A percentile compares a stretch with the other conserved stretches of the same genome.
These are phyloP conservation scores for Aaosphaeria arxii DNA, from an alignment of 2,329 filamentous ascomycete genomes.

Conservation along the genomic window DNA sequence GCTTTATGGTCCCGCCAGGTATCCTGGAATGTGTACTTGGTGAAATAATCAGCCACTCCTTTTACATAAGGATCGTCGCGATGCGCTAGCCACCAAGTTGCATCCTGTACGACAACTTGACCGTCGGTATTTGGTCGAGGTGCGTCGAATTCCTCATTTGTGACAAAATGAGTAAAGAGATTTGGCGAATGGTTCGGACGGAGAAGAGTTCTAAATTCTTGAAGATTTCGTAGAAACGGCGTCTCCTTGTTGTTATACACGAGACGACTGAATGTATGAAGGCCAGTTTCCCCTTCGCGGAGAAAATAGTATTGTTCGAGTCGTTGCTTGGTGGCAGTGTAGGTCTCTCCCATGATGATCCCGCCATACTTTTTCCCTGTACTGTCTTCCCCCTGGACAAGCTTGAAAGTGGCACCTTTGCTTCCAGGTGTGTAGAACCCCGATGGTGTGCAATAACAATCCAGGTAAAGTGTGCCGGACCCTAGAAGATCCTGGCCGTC, in stretches of 20 bases:
- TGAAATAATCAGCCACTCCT: constrained; percentile 60
- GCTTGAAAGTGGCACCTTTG: constrained; percentile 47
- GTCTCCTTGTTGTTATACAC: constrained; percentile 58
- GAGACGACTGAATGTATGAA: constrained; percentile 61
- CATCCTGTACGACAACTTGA: constrained; percentile 56
- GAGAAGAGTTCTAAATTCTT: constrained; percentile 62
- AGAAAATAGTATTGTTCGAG: constrained; percentile 66
- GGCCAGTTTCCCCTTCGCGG: constrained; percentile 59
- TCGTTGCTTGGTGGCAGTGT: constrained; percentile 55
- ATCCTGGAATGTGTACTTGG: constrained; percentile 63
- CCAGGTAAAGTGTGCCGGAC: constrained; percentile 55
- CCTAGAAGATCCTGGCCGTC: constrained; percentile 36
- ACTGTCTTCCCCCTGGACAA: constrained; percentile 48
- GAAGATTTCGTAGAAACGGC: constrained; percentile 56
- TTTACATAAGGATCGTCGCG: constrained; percentile 55
- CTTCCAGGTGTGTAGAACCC: constrained; percentile 60
- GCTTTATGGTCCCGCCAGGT: constrained; percentile 58
- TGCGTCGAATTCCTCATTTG: constrained; percentile 54
- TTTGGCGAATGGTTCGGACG: constrained; percentile 50
- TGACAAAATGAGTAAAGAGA: constrained; percentile 62
- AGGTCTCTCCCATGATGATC: constrained; percentile 59
- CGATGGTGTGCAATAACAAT: constrained; percentile 60
- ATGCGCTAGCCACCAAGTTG: constrained; percentile 59
- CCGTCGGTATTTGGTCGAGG: constrained; percentile 49
- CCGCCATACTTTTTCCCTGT: constrained; percentile 55